Base-by-base conservation (phyloP, 2,329 filamentous ascomycete genomes). In the Aspergillus ustus region DNA sequence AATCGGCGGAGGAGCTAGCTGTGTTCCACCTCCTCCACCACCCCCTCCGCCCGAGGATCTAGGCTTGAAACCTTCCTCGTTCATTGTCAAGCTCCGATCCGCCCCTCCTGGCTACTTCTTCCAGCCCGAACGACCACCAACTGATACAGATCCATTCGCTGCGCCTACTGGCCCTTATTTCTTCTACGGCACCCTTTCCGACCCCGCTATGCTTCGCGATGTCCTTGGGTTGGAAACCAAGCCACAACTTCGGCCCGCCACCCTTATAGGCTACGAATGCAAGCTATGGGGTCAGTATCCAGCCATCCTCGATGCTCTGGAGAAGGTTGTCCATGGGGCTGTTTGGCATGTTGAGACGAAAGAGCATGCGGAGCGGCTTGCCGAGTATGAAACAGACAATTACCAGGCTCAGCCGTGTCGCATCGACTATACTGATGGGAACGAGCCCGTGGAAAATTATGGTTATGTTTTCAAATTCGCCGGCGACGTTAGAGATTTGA, bases 151-250 rank as follows among this genome's bases (percentile, higher is more conserved):
- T 52, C 37, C 17, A 31, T 50, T 59, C 25, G 45, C 57, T 13
- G 55, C 69, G 34, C 69, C 63, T 2, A 67, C 62, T 2, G 69
- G 68, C 0, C 65, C 67, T 3, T 77, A 75, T 59, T 78, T 78
- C 65, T 75, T 79, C 66, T 77, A 79, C 59, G 75, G 74, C 40
- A 74, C 75, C 1, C 62, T 78, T n/a, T 64, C 68, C 13, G 71
- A 78, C 43, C 68, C 72, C 0, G 48, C 58, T 0, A 70, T 73
- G 62, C 59, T 73, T n/a, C 37, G 48, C n/a, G 63, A 72, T n/a
- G 51, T 71, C 34, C 63, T 73, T n/a, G 49, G 57, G 7, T 43
- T 75, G 15, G 63, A 67, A 25, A 50, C 58, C 1, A 44, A 59
- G 22, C 67, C 66, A 4, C 9, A 63, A 7, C 64, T 73, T 6